These are phyloP conservation scores for Chaetomidium leptoderma DNA, from an alignment of 495 filamentous ascomycete genomes.

Conservation along the genomic window DNA sequence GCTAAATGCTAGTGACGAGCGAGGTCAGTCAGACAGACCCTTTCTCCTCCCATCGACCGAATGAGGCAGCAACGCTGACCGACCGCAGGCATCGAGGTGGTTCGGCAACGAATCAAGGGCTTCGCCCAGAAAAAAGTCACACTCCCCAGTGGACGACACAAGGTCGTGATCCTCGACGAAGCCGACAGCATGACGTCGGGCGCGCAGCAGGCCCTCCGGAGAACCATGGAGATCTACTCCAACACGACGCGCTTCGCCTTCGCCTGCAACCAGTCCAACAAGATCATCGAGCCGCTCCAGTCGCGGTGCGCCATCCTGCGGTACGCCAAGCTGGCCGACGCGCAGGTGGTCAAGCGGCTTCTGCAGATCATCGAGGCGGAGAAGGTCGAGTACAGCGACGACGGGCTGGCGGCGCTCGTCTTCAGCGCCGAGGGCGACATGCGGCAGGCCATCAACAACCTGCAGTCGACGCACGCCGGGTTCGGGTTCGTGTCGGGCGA, in stretches of 20 bases:
- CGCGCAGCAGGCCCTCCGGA: slow-evolving; percentile 89
- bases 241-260: slow-evolving; percentile 96
- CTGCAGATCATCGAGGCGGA: slow-evolving; percentile 90
- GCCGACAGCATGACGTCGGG: slow-evolving; percentile 97
- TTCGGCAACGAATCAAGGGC: slow-evolving; percentile 96
- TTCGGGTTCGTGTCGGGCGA: slow-evolving; percentile 97
- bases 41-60: background rate
- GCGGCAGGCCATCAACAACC: slow-evolving; percentile 98
- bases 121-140: slow-evolving; percentile 99
- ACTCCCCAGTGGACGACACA: slow-evolving; percentile 82
- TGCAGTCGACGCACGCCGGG: slow-evolving; percentile 91
- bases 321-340: slow-evolving; percentile 87
- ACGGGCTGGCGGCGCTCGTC: slow-evolving; percentile 89
- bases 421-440: slow-evolving; percentile 98
- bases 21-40: slow-evolving; percentile 58
- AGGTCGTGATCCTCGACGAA: slow-evolving; percentile 96
- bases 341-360: slow-evolving; percentile 82
- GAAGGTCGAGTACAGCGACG: slow-evolving; percentile 80
- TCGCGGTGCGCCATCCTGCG: slow-evolving; percentile 94
- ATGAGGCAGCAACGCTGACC: background rate
- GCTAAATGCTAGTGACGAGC: slow-evolving; percentile 92
- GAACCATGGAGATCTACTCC: slow-evolving; percentile 99
- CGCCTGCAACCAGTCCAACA: slow-evolving; percentile 97
- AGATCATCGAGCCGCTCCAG: slow-evolving; percentile 98
- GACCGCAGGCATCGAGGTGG: slow-evolving; percentile 80